Evolutionary conservation across 2,329 filamentous ascomycete species (phyloP), one percentile per base, ranked within the genome.

Genomic region (Pseudocercospora musae): DNA sequence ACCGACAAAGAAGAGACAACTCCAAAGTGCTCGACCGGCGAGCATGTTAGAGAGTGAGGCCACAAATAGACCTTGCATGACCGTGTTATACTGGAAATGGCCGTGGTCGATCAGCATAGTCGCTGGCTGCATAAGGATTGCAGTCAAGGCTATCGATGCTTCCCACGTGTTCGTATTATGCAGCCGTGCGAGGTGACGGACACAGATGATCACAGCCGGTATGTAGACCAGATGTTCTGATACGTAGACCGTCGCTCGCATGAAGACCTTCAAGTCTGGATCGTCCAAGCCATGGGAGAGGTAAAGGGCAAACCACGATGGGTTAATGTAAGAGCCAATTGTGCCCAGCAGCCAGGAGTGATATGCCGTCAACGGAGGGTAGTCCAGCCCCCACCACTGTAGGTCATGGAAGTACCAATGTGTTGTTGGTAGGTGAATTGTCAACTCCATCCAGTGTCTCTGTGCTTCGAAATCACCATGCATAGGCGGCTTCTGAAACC

Each of bases 381-480:
- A 99, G 78, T 99, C 95, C 68, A 99, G 84, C 0, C 96, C 96
- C 95, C 95, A 99, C 89, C 94, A 99, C 72, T 94, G 84, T 49
- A 98, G 81, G 75, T 99, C 93, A 76, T 99, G 92, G 74, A 96
- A 96, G 77, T 99, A 99, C 95, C 96, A 99, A 76, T 95, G 90
- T 10, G 92, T 95, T 40, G 96, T 83, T 13, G 95, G 95, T 1
- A 99, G 82, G 63, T 96, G 87, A 8, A 87, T 90, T 1, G 95
- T 97, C 68, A 99, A 82, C 74, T 99, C 95, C 93, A 99, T 96
- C 95, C 95, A 99, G 77, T 99, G 95, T 70, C 95, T 83, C 77
- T 99, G 95, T 3, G 96, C 95, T 80, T 99, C 95, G 78, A 96
- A 99, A 77, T 99, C 95, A 68, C 95, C 95, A 73, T 93, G 90